These are phyloP conservation scores for Kwoniella mangroviensis DNA, from an alignment of 768 basidiomycete species.

Conservation along the genomic window DNA sequence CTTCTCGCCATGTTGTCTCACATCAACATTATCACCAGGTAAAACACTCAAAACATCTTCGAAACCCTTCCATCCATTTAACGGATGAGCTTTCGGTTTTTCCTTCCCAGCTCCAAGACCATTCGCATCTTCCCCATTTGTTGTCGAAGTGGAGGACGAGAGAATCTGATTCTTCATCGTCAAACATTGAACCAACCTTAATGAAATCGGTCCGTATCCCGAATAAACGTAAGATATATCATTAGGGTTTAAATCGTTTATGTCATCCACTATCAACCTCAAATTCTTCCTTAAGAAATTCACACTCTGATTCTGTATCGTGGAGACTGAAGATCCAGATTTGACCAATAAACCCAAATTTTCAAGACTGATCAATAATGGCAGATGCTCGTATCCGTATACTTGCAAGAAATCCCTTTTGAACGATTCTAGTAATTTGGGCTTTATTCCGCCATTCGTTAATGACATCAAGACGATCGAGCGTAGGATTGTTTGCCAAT, in stretches of 20 bases:
- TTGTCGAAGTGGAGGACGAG: conserved; percentile 28
- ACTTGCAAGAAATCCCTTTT: conserved; percentile 91
- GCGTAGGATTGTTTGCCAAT: conserved; percentile 76
- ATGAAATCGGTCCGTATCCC: conserved; percentile 90
- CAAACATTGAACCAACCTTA: conserved; percentile 89
- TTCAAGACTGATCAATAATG: conserved; percentile 60
- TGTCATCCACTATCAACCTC: conserved; percentile 90
- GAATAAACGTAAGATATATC: conserved; percentile 97
- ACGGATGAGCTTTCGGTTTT: conserved; percentile 78
- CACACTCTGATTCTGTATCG: background rate
- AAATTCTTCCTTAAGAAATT: conserved; percentile 59
- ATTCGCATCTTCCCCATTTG: conserved; percentile 59
- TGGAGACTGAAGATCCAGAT: conserved; percentile 58
- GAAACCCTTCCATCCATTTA: conserved; percentile 96
- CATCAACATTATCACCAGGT: conserved; percentile 85
- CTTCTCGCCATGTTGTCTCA: conserved; percentile 58
- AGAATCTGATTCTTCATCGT: conserved; percentile 89
- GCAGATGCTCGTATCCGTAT: conserved; percentile 67
- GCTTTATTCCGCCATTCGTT: conserved; percentile 81
- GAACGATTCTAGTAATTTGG: conserved; percentile 79
- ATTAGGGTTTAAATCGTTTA: conserved; percentile 69
- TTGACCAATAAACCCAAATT: conserved; percentile 63
- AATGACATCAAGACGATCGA: conserved; percentile 85
- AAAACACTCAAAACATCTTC: conserved; percentile 83
- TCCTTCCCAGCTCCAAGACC: conserved; percentile 58